Evolutionary conservation across 1,284 basidiomycete species (phyloP).

Genomic region (Boletus albobrunnescens): DNA sequence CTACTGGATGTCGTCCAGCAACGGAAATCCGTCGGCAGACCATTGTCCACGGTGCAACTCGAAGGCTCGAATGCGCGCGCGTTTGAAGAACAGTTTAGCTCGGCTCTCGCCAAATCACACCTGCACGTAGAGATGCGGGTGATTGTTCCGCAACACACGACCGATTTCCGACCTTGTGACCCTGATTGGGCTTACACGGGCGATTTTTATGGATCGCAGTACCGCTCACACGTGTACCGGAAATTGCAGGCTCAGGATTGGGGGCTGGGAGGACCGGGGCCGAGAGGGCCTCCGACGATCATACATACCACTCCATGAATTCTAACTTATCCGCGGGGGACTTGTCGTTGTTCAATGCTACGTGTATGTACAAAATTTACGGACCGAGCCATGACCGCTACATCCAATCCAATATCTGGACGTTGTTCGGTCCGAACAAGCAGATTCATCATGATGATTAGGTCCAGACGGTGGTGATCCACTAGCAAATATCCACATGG

Average conservation of each 20-base stretch:
- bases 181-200: slow-evolving; percentile 28
- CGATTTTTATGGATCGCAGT: slow-evolving; percentile 31
- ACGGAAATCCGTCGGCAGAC: slow-evolving; percentile 29
- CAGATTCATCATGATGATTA: slow-evolving; percentile 1
- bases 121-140: slow-evolving; percentile 27
- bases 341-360: slow-evolving; percentile 1
- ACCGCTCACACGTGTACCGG: slow-evolving; percentile 31
- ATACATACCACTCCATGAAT: slow-evolving; percentile 25
- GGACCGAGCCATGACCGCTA: too few relatives aligned
- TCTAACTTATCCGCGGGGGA: slow-evolving; percentile 3
- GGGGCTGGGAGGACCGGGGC: slow-evolving; percentile 20
- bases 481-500: slow-evolving; percentile 11
- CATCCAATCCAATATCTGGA: too few relatives aligned
- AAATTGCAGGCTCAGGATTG: slow-evolving; percentile 32
- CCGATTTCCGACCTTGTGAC: slow-evolving; percentile 23
- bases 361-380: slow-evolving; percentile 11
- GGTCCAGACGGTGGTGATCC: slow-evolving; percentile 9
- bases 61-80: slow-evolving; percentile 23
- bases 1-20: slow-evolving; percentile 33
- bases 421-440: not conserved
- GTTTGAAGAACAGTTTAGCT: slow-evolving; percentile 29
- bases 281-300: slow-evolving; percentile 27
- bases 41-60: slow-evolving; percentile 24
- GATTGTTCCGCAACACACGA: slow-evolving; percentile 14
- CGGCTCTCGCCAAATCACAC: slow-evolving; percentile 27